Conservation (phyloP, 176 grass and related monocot species). For the Oryza meyeriana region DNA sequence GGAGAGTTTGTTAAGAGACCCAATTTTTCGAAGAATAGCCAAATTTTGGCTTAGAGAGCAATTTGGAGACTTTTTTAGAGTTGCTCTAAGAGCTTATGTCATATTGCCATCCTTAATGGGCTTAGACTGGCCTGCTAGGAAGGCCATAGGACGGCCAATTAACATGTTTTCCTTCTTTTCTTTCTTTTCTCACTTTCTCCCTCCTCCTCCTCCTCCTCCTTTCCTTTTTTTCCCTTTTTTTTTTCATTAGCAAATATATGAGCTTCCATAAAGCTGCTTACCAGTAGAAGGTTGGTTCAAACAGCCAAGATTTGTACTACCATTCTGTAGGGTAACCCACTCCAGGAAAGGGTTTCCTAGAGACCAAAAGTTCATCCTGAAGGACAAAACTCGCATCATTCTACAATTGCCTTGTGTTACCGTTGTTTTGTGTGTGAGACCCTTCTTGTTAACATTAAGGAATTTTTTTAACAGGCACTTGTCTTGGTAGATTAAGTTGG, state of each 20-base stretch:
- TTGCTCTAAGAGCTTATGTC: too few species aligned
- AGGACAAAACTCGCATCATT: neutral
- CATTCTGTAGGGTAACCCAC: constrained; percentile 29
- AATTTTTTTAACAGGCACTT: neutral
- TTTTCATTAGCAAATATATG: constrained; percentile 25
- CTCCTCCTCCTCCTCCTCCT: too few species aligned
- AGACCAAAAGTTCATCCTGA: neutral
- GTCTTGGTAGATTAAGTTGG: constrained; percentile 20
- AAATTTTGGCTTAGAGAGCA: too few species aligned
- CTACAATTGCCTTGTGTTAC: neutral
- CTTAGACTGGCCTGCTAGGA: too few species aligned
- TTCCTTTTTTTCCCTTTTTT: too few species aligned
- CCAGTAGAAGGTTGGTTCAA: neutral
- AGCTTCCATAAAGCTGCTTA: constrained; percentile 20
- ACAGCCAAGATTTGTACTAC: constrained; percentile 27
- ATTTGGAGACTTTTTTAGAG: too few species aligned
- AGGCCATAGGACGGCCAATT: too few species aligned
- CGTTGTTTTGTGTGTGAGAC: neutral
- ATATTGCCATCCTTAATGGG: too few species aligned
- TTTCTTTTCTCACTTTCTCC: too few species aligned
- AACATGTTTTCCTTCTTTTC: too few species aligned
- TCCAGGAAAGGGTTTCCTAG: constrained; percentile 21
- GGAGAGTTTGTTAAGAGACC: too few species aligned
- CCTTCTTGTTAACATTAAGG: neutral
- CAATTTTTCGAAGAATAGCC: too few species aligned